Evolutionary conservation across 2,329 filamentous ascomycete genomes (phyloP).

Genomic region (Coniochaeta sp.): DNA sequence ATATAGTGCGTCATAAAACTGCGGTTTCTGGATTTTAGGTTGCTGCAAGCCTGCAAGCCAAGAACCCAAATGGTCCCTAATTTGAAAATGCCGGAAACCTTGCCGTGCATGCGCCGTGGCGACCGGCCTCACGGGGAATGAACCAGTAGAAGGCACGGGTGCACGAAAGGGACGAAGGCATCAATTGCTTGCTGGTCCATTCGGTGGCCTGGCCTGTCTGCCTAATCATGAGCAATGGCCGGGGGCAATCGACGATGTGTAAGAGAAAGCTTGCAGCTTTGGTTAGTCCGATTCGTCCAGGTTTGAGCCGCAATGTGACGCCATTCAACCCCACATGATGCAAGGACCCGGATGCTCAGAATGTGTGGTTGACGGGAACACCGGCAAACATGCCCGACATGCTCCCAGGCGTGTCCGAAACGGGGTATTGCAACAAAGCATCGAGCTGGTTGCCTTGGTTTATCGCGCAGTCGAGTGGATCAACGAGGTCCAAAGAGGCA

Average conservation of each 20-base stretch:
- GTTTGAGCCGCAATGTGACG: background rate
- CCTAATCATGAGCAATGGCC: no score
- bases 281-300: background rate
- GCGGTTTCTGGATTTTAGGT: background rate
- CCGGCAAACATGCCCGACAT: no score
- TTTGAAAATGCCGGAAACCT: background rate
- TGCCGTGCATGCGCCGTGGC: background rate
- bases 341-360: background rate
- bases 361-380: background rate
- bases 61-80: background rate
- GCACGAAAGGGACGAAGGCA: no score
- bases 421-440: background rate
- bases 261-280: background rate
- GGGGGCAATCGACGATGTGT: background rate
- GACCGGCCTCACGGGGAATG: no score
- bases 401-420: background rate
- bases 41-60: background rate
- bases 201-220: no score
- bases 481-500: background rate
- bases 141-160: background rate
- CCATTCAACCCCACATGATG: background rate
- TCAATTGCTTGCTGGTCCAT: no score
- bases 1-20: background rate
- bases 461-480: background rate
- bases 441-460: background rate